A percentile compares a stretch with the other conserved stretches of the same genome.
phyloP scores from a whole-genome alignment of 2,329 filamentous ascomycete genomes.

The Botrytis deweyae region DNA sequence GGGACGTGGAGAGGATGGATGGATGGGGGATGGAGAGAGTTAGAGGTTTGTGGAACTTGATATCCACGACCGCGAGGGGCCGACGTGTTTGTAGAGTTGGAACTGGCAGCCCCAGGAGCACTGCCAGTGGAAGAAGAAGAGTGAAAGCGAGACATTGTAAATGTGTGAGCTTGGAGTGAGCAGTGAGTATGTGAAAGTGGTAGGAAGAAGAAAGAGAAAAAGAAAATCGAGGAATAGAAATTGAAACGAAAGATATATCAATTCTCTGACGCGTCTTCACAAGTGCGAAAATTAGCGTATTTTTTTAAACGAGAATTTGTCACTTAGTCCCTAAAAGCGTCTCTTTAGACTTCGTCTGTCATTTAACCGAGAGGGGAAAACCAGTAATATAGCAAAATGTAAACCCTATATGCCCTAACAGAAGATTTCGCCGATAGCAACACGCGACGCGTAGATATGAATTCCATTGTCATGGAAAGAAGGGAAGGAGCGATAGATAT shows the following conservation, averaged over 20 bases:
- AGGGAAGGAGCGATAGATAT: not conserved
- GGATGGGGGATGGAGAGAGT: not conserved
- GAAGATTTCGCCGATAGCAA: not conserved
- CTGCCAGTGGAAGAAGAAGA: constrained; percentile 14
- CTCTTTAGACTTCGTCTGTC: not conserved
- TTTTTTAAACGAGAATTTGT: not conserved
- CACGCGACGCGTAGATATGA: not conserved
- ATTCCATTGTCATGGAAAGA: not conserved
- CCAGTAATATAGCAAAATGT: too few species aligned
- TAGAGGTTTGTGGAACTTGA: constrained; percentile 17
- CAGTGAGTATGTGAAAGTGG: not conserved
- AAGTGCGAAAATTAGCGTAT: not conserved
- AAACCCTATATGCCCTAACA: not conserved
- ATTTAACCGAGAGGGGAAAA: not conserved
- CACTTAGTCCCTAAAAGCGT: not conserved
- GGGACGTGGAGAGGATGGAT: not conserved
- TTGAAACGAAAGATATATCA: not conserved
- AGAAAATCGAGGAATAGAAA: not conserved
- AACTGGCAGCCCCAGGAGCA: constrained; percentile 11
- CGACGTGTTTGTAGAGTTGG: constrained; percentile 5
- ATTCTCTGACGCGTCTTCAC: not conserved
- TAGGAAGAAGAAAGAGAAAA: constrained; percentile 14
- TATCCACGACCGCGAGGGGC: constrained; percentile 15
- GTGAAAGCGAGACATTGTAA: constrained; percentile 14
- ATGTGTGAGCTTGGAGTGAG: not conserved